Percentiles rank a stretch among this genome's conserved stretches.
These are phyloP conservation scores for Turnera subulata DNA, from an alignment of 345 rosid species.

Conservation along the genomic window DNA sequence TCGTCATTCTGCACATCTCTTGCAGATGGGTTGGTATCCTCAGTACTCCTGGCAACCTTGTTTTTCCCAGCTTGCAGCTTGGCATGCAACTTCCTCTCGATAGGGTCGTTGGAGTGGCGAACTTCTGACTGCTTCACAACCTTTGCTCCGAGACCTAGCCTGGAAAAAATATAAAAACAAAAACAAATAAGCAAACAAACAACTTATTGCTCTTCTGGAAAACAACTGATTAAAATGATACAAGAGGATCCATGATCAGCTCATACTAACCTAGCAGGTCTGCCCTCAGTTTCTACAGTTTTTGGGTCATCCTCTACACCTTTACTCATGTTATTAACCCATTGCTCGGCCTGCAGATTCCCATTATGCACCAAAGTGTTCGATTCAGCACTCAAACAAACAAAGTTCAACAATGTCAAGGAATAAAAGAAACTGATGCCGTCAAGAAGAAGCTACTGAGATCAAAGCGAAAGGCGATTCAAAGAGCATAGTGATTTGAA, in stretches of 20 bases:
- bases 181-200: not conserved
- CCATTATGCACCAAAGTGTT: not conserved
- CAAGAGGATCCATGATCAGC: no score
- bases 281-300: conserved; percentile 35
- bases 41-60: conserved; percentile 32
- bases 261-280: conserved; percentile 37
- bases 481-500: no score
- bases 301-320: conserved; percentile 37
- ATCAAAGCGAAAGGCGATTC: no score
- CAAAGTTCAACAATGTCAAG: not conserved
- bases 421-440: not conserved
- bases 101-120: conserved; percentile 46
- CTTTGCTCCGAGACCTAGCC: conserved; percentile 70
- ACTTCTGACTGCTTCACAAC: conserved; percentile 31
- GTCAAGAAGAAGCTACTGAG: no score
- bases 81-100: conserved; percentile 50
- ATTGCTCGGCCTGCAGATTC: conserved; percentile 55
- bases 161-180: conserved; percentile 8
- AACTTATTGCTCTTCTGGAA: no score
- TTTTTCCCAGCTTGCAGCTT: conserved; percentile 53
- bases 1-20: no score
- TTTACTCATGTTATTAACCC: conserved; percentile 57
- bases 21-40: conserved; percentile 24
- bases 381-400: not conserved
- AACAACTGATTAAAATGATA: no score